A percentile compares a stretch with the other conserved stretches of the same genome.
Conservation (phyloP, 2,329 filamentous ascomycete genomes). For the Xylariaceae sp. region DNA sequence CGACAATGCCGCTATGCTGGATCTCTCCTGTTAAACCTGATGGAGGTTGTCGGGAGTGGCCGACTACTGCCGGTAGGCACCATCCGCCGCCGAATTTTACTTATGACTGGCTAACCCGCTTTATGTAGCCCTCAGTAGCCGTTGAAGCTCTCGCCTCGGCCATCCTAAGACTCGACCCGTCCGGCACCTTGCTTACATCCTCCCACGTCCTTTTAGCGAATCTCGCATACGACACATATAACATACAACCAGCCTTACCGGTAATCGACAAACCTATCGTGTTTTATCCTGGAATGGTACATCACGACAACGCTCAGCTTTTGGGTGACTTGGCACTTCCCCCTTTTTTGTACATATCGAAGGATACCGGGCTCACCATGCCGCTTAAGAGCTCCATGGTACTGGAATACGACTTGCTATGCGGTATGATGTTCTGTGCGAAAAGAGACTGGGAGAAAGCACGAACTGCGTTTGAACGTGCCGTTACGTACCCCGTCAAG, state of each 20-base stretch:
- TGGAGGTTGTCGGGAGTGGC: constrained; percentile 40
- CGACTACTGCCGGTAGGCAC: constrained; percentile 34
- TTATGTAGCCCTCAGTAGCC: constrained; percentile 42
- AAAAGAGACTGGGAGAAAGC: constrained; percentile 60
- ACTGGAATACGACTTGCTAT: constrained; percentile 63
- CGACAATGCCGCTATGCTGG: constrained; percentile 52
- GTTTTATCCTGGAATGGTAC: constrained; percentile 54
- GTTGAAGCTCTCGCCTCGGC: constrained; percentile 47
- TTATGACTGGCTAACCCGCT: neutral
- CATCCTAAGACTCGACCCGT: constrained; percentile 63
- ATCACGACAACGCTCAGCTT: constrained; percentile 36
- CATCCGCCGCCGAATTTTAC: constrained; percentile 22
- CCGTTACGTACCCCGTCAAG: constrained; percentile 62
- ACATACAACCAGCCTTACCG: constrained; percentile 52
- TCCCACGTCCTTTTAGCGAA: constrained; percentile 56
- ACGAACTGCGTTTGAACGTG: constrained; percentile 57
- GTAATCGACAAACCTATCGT: constrained; percentile 63
- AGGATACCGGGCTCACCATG: constrained; percentile 53
- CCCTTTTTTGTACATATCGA: constrained; percentile 56
- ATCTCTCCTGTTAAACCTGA: constrained; percentile 39
- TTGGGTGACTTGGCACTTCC: constrained; percentile 46
- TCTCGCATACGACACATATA: constrained; percentile 54
- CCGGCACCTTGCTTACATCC: constrained; percentile 61
- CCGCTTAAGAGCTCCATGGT: constrained; percentile 50
- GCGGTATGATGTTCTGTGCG: constrained; percentile 62